phyloP scores from a whole-genome alignment of 1,139 yeast genomes.

The Chernovozyma sophiae-reginae region DNA sequence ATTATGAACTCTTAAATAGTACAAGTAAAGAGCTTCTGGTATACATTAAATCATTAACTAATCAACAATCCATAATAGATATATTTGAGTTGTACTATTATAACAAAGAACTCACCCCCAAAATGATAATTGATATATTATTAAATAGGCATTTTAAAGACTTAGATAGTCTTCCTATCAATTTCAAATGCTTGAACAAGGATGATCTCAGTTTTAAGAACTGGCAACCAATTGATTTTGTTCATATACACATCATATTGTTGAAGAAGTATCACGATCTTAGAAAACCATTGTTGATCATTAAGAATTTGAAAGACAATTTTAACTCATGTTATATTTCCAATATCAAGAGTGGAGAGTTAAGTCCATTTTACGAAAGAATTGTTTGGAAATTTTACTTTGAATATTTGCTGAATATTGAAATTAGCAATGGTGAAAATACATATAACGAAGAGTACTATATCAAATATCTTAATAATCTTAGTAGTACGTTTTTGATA shows the following conservation, averaged over 20 bases:
- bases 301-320: constrained; percentile 27
- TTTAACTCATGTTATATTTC: constrained; percentile 25
- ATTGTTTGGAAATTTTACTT: constrained; percentile 42
- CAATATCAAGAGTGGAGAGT: constrained; percentile 17
- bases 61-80: constrained; percentile 25
- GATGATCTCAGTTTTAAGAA: constrained; percentile 1
- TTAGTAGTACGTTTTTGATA: constrained; percentile 32
- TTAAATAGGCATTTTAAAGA: constrained; percentile 24
- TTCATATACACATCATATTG: constrained; percentile 27
- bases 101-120: constrained; percentile 24
- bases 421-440: constrained; percentile 12
- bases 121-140: constrained; percentile 24
- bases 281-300: constrained; percentile 27
- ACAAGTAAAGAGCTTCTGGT: constrained; percentile 16
- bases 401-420: constrained; percentile 24
- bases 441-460: constrained; percentile 17
- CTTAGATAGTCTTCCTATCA: constrained; percentile 20
- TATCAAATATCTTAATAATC: constrained; percentile 19
- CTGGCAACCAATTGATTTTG: constrained; percentile 12
- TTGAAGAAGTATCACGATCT: constrained; percentile 35
- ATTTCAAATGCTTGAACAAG: constrained; percentile 10
- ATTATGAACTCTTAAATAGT: constrained; percentile 14
- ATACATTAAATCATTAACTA: constrained; percentile 19
- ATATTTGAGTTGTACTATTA: constrained; percentile 23
- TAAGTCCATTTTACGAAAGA: constrained; percentile 39